These are phyloP conservation scores for Lentinula novae-zelandiae DNA, from an alignment of 1,284 basidiomycete genomes.

Conservation along the genomic window DNA sequence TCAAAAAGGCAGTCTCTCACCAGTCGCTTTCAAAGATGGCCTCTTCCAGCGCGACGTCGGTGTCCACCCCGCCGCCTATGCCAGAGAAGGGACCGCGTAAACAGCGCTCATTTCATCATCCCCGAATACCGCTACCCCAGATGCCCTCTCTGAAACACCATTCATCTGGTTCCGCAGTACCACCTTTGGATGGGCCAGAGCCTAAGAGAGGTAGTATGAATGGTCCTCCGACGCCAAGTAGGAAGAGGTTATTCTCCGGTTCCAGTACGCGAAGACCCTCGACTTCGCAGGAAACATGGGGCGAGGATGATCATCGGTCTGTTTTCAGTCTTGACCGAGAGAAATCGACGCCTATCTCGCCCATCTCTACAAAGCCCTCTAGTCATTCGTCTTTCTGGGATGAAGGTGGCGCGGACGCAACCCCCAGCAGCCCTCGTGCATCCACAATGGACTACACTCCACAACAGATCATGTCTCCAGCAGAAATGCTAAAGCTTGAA, in stretches of 20 bases:
- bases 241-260: slow-evolving; percentile 61
- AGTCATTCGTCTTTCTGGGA: slow-evolving; percentile 44
- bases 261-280: slow-evolving; percentile 49
- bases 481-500: slow-evolving; percentile 58
- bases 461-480: slow-evolving; percentile 63
- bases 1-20: slow-evolving; percentile 58
- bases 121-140: slow-evolving; percentile 36
- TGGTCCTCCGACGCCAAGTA: slow-evolving; percentile 27
- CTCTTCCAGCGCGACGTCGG: slow-evolving; percentile 19
- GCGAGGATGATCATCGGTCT: slow-evolving; percentile 50
- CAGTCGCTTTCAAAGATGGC: slow-evolving; percentile 42
- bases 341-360: slow-evolving; percentile 10
- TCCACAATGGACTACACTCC: slow-evolving; percentile 44
- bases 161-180: slow-evolving; percentile 22
- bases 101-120: slow-evolving; percentile 44
- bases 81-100: slow-evolving; percentile 34
- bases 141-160: slow-evolving; percentile 33
- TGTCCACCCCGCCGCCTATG: slow-evolving; percentile 21
- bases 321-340: slow-evolving; percentile 48
- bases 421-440: slow-evolving; percentile 30
- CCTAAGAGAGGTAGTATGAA: slow-evolving; percentile 29
- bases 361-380: slow-evolving; percentile 11
- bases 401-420: slow-evolving; percentile 29
- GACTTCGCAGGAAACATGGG: slow-evolving; percentile 36
- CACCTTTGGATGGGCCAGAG: slow-evolving; percentile 25